Base-by-base conservation (phyloP, 2,329 filamentous ascomycete species). In the Cucurbitaria berberidis region DNA sequence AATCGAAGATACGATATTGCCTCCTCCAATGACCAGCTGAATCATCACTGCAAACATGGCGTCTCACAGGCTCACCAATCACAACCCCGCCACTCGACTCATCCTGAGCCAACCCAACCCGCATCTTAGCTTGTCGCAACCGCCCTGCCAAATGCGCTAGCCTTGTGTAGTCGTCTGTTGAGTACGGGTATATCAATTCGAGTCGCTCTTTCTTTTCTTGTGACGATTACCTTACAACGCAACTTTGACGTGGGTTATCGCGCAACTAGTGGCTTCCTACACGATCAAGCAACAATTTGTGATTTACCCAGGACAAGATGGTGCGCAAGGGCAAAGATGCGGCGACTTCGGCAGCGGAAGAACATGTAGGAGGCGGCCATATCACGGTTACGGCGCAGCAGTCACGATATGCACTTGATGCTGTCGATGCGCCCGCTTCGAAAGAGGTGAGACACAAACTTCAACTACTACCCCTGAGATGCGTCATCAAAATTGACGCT, bases 361-460 rank as follows among this genome's bases (percentile, higher is more conserved):
- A 63, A 27, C 63, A 68, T 53, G 56, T 54, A 4, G 66, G 66
- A 5, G 65, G 65, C 8, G 64, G 61, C 0, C 57, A 72, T 45
- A 70, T 75, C 26, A 57, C 57, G 3, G 72, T 76, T 3, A 74
- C 72, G n/a, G 68, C 67, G 38, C 74, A 76, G 54, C 74, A 76
- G 51, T 74, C 70, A 15, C 62, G 74, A 18, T 76, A 73, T 52
- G 68, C 71, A n/a, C 53, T 73, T 2, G 74, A 76, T 50, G 69
- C 72, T 9, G 55, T 76, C 3, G 72, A 76, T 60, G 71, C 73
- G 9, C 74, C 74, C 1, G 68, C 70, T 11, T 71, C 70, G 1
- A 75, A 74, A 58, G 74, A 76, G 54, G 72, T 73, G 40, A 43
- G 40, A 13, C 3, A 2, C 18, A 26, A n/a, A n/a, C n/a, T n/a